Evolutionary conservation across 2,329 filamentous ascomycete genomes (phyloP).

Genomic region (Penicillium thymicola): DNA sequence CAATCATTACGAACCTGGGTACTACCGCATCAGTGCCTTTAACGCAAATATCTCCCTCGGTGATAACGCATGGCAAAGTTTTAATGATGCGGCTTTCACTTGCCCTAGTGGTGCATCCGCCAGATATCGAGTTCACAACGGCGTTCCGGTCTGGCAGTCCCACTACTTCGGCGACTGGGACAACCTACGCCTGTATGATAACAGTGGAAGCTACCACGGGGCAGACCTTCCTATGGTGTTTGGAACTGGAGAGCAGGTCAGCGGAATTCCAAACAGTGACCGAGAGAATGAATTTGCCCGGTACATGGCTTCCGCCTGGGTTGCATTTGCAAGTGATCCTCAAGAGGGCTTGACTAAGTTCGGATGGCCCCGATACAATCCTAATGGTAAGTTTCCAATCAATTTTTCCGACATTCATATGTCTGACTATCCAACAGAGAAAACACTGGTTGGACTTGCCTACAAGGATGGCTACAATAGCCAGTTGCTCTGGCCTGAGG

Average conservation of each 20-base stretch:
- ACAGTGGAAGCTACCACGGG: constrained; percentile 51
- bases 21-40: constrained; percentile 48
- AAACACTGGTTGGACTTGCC: constrained; percentile 26
- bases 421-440: constrained; percentile 5
- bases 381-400: constrained; percentile 8
- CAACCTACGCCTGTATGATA: constrained; percentile 47
- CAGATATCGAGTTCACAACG: constrained; percentile 31
- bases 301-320: constrained; percentile 45
- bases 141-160: constrained; percentile 45
- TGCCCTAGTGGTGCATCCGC: constrained; percentile 46
- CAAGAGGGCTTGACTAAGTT: constrained; percentile 32
- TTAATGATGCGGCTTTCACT: constrained; percentile 47
- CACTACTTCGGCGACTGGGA: constrained; percentile 52
- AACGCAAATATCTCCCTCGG: constrained; percentile 41
- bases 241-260: constrained; percentile 41
- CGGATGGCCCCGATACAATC: constrained; percentile 40
- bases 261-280: constrained; percentile 33
- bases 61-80: constrained; percentile 36
- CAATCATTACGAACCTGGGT: constrained; percentile 49
- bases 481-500: constrained; percentile 14
- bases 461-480: constrained; percentile 14
- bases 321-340: constrained; percentile 41
- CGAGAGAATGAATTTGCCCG: constrained; percentile 34
- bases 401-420: not conserved
- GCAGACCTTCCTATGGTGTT: constrained; percentile 50